These are phyloP conservation scores for Apostasia shenzhenica DNA, from an alignment of 106 monocot species.

Conservation along the genomic window DNA sequence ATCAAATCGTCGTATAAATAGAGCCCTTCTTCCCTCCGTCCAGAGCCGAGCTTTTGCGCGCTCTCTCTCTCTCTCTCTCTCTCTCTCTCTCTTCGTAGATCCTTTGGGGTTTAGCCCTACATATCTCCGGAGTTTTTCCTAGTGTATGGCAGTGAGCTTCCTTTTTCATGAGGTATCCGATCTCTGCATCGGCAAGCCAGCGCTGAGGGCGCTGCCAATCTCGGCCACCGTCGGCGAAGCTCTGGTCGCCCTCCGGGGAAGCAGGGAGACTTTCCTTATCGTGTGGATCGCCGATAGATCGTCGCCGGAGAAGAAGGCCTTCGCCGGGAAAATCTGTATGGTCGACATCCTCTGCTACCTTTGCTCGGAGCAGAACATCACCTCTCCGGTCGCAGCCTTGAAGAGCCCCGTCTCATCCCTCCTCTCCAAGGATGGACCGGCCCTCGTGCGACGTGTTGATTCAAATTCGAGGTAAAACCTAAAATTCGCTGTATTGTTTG, in stretches of 20 bases:
- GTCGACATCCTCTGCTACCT: slow-evolving; percentile 73
- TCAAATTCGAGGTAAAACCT: slow-evolving; percentile 41
- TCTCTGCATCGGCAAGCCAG: slow-evolving; percentile 84
- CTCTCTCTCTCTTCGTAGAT: too few species aligned
- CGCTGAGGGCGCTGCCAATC: slow-evolving; percentile 38
- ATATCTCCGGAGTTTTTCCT: background rate
- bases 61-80: too few species aligned
- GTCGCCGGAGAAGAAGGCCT: background rate
- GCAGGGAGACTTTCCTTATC: slow-evolving; percentile 16
- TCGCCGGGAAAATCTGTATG: slow-evolving; percentile 44
- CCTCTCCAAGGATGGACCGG: slow-evolving; percentile 10
- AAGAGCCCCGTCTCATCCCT: slow-evolving; percentile 38
- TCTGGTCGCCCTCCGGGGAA: slow-evolving; percentile 23
- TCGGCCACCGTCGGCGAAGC: slow-evolving; percentile 50
- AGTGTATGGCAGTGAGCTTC: slow-evolving; percentile 68
- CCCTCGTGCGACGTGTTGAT: slow-evolving; percentile 28
- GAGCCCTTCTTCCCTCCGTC: too few species aligned
- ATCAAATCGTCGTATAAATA: too few species aligned
- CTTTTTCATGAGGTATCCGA: slow-evolving; percentile 52
- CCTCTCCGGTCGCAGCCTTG: slow-evolving; percentile 24
- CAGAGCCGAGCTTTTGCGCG: too few species aligned
- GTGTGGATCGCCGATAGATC: slow-evolving; percentile 1
- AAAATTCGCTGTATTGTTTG: background rate
- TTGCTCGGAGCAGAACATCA: slow-evolving; percentile 28
- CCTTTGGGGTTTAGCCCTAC: too few species aligned